These are phyloP conservation scores for Medicago ruthenica DNA, from an alignment of 306 rosid genomes.

Conservation along the genomic window DNA sequence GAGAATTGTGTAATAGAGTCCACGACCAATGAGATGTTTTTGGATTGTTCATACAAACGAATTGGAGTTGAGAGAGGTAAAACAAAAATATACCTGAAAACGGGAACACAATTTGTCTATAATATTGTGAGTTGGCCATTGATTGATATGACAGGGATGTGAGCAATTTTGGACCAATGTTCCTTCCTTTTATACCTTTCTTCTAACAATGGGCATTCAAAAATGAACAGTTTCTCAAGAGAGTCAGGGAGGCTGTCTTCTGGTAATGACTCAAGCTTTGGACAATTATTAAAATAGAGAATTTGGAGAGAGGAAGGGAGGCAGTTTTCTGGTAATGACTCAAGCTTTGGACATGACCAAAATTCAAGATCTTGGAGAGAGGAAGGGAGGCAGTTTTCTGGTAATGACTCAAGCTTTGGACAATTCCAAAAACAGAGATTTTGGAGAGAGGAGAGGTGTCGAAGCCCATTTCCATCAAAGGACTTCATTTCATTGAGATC, in stretches of 20 bases:
- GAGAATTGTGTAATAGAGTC: too few species aligned
- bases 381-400: neutral
- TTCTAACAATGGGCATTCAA: neutral
- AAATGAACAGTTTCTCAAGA: neutral
- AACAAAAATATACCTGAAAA: neutral
- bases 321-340: neutral
- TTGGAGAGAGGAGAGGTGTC: neutral
- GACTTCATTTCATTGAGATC: neutral
- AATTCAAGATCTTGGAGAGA: neutral
- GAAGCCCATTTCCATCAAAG: neutral
- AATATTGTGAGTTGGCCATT: neutral
- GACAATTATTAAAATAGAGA: too few species aligned
- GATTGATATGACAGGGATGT: neutral
- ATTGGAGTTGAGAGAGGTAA: too few species aligned
- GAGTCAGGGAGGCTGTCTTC: neutral
- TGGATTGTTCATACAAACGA: too few species aligned
- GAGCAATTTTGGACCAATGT: neutral
- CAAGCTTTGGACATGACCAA: neutral
- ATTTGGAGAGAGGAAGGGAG: neutral
- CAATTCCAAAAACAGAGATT: neutral
- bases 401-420: neutral
- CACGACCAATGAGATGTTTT: too few species aligned
- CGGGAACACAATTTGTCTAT: neutral
- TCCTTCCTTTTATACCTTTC: neutral
- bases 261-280: neutral